phyloP scores from a whole-genome alignment of 169 alveolate species.

The Eimeria acervulina region DNA sequence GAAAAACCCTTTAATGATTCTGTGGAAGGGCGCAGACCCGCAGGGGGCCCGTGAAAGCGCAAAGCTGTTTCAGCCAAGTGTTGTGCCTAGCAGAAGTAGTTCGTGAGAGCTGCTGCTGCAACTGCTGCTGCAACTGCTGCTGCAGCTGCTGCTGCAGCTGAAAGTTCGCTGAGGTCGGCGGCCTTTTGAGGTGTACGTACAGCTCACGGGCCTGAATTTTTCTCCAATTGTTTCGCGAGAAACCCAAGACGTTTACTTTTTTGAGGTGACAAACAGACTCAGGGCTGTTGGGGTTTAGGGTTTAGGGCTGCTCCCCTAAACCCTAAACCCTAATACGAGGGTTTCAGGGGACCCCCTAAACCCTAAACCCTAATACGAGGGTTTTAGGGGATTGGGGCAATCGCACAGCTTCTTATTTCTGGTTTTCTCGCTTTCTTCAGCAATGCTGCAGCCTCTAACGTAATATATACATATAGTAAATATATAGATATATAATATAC shows the following conservation, averaged over 20 bases:
- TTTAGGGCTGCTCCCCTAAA: background rate
- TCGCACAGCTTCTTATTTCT: no score
- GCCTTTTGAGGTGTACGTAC: slow-evolving; percentile 3
- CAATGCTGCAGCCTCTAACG: no score
- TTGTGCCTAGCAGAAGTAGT: background rate
- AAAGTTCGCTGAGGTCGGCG: background rate
- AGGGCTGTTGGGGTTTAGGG: background rate
- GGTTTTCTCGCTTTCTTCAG: no score
- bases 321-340: no score
- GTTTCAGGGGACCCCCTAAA: background rate
- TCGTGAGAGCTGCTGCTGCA: background rate
- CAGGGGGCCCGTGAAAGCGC: background rate
- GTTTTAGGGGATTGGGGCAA: no score
- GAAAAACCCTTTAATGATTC: background rate
- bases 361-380: slow-evolving; percentile 12
- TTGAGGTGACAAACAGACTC: background rate
- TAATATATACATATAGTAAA: no score
- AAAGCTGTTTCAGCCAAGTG: background rate
- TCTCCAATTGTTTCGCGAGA: background rate
- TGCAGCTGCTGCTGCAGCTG: no score
- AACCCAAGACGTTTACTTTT: background rate
- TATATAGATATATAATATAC: no score
- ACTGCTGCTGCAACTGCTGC: background rate
- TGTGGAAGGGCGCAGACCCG: background rate
- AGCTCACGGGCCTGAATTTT: background rate